Evolutionary conservation across 176 grass and related monocot species (phyloP).

Genomic region (Typha latifolia): DNA sequence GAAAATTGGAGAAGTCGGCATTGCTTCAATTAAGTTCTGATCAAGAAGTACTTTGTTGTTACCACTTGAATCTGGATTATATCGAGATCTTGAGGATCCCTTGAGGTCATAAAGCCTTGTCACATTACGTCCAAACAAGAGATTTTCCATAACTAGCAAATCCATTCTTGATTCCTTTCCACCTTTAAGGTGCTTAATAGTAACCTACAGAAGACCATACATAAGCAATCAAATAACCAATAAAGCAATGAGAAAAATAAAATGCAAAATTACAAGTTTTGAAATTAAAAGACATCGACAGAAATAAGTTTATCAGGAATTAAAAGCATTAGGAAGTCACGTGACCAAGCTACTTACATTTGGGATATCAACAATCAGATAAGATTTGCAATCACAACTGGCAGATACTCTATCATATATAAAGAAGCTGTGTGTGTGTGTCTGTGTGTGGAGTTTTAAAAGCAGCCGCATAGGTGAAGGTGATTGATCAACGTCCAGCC

Average conservation of each 20-base stretch:
- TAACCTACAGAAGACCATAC: constrained; percentile 45
- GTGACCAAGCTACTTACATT: too few relatives aligned
- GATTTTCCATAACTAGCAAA: constrained; percentile 98
- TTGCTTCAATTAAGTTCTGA: constrained; percentile 95
- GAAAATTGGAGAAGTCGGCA: constrained; percentile 99
- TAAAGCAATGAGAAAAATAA: not conserved
- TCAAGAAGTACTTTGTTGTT: constrained; percentile 95
- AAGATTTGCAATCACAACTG: constrained; percentile 3
- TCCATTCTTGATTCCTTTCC: constrained; percentile 95
- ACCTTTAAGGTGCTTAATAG: constrained; percentile 74
- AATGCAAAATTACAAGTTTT: constrained; percentile 3
- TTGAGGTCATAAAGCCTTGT: constrained; percentile 91
- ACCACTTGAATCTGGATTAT: constrained; percentile 78
- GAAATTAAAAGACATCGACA: not conserved
- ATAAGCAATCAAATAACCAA: not conserved
- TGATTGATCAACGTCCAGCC: too few relatives aligned
- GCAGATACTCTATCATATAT: too few relatives aligned
- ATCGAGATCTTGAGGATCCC: constrained; percentile 90
- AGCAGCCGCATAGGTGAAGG: too few relatives aligned
- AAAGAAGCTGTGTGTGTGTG: too few relatives aligned
- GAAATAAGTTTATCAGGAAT: constrained; percentile 5
- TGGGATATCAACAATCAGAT: not conserved
- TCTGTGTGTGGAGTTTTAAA: too few relatives aligned
- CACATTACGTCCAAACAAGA: constrained; percentile 86
- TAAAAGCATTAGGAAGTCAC: constrained; percentile 5